phyloP scores from a whole-genome alignment of 371 early-diverging fungal species.

The Mucor velutinosus region DNA sequence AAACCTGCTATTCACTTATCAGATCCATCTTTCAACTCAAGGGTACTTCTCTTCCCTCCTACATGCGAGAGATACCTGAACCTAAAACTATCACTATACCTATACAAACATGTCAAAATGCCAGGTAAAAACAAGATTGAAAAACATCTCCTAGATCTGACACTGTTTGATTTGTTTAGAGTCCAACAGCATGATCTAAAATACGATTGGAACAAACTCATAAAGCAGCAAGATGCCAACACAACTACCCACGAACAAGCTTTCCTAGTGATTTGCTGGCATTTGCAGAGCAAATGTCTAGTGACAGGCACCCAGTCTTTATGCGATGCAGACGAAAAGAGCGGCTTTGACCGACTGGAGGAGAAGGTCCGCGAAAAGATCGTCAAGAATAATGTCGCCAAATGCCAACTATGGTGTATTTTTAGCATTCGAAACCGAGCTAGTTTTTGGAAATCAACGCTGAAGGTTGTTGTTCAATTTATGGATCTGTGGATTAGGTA shows the following conservation, averaged over 20 bases:
- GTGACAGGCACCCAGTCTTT: not conserved
- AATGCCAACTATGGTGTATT: conserved; percentile 23
- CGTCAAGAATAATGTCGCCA: not conserved
- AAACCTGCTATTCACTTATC: not conserved
- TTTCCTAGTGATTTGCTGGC: conserved; percentile 16
- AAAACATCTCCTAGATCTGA: not conserved
- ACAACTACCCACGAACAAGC: conserved; percentile 14
- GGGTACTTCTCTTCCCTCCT: not conserved
- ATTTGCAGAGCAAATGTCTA: not conserved
- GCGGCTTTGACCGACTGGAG: not conserved
- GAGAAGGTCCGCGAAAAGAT: not conserved
- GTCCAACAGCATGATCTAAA: not conserved
- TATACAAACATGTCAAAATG: not conserved
- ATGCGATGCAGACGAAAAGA: not conserved
- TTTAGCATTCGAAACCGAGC: conserved; percentile 4
- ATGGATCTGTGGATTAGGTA: conserved; percentile 40
- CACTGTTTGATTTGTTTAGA: not conserved
- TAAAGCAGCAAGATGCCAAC: not conserved
- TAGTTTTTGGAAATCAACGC: conserved; percentile 27
- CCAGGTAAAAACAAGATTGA: not conserved
- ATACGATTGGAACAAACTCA: not conserved
- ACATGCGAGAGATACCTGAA: not conserved
- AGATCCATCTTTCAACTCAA: not conserved
- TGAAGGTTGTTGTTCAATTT: conserved; percentile 33
- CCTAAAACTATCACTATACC: not conserved